Conservation (phyloP, 2,329 filamentous ascomycete genomes). For the Dothideomycetes sp. region DNA sequence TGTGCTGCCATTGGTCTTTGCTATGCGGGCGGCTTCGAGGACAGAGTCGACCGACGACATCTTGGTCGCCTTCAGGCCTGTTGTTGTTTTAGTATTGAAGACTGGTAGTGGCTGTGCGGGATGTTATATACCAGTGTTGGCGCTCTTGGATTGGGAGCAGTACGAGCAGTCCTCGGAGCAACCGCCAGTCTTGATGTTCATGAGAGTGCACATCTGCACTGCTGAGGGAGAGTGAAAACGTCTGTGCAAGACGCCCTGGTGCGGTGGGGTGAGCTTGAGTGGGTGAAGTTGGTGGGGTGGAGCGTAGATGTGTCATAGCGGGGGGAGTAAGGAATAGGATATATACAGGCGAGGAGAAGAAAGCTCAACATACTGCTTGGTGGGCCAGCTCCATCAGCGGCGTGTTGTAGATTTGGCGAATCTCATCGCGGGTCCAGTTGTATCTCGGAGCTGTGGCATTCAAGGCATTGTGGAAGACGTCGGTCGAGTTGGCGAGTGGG, state of each 20-base stretch:
- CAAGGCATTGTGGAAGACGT: slow-evolving; percentile 40
- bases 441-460: slow-evolving; percentile 51
- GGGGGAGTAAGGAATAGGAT: no score
- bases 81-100: not conserved
- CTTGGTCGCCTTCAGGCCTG: slow-evolving; percentile 62
- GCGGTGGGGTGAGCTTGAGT: slow-evolving; percentile 3
- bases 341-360: no score
- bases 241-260: slow-evolving; percentile 70
- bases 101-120: not conserved
- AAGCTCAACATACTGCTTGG: slow-evolving; percentile 15
- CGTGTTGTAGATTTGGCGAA: slow-evolving; percentile 69
- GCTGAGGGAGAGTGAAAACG: slow-evolving; percentile 75
- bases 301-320: no score
- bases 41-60: slow-evolving; percentile 73
- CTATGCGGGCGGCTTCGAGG: slow-evolving; percentile 63
- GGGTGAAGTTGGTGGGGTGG: no score
- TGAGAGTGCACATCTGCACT: slow-evolving; percentile 85
- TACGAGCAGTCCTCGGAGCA: slow-evolving; percentile 91
- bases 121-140: slow-evolving; percentile 44
- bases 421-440: slow-evolving; percentile 73
- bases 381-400: slow-evolving; percentile 61
- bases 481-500: slow-evolving; percentile 13
- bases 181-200: slow-evolving; percentile 94
- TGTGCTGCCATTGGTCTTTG: slow-evolving; percentile 74
- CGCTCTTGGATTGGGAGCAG: slow-evolving; percentile 78